Base-by-base conservation (phyloP, 1,139 yeast species). In the Geotrichum histeridarum region DNA sequence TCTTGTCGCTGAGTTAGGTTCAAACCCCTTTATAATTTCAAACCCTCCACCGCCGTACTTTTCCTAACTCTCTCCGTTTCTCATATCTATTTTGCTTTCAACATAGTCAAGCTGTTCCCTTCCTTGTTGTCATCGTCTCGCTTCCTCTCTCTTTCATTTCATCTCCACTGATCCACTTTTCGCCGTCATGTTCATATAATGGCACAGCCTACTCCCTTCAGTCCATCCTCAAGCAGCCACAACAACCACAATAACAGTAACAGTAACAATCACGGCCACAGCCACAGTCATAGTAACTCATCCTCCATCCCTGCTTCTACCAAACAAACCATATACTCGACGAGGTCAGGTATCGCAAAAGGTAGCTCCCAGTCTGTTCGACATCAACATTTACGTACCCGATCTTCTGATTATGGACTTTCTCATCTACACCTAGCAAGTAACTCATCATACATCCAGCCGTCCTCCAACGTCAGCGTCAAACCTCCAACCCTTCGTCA, bases 351-450 rank as follows among this genome's bases (percentile, higher is more conserved):
- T 32, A 32, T 43, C n/a, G 37, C 47, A 32, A 43, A 43, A 37
- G 12, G 37, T 8, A n/a, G 33, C 8, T 32, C 36, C 2, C 46
- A 42, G 18, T 42, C 47, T 14, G 9, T 18, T 8, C 47, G 47
- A 1, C 47, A 43, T n/a, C 32, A 18, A n/a, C 47, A 43, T 32
- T 37, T 43, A 7, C 47, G 47, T 15, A 43, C 47, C 8, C 12
- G 47, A 32, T 43, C 47, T 5, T 43, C 47, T 9, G 47, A 43
- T 32, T 43, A 43, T 32, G 47, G 46, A 6, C 35, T 42, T n/a
- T 17, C 47, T 15, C 37, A 43, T n/a, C 37, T 8, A 4, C 47
- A 43, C 12, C 43, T 8, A 22, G 14, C 32, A 11, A 8, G 43
- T 27, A 18, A 41, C 36, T 41, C 39, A 37, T 15, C 30, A 27